Base-by-base conservation (phyloP, 108 stramenopile genomes). In the Cyclotella choctawhatcheeana region DNA sequence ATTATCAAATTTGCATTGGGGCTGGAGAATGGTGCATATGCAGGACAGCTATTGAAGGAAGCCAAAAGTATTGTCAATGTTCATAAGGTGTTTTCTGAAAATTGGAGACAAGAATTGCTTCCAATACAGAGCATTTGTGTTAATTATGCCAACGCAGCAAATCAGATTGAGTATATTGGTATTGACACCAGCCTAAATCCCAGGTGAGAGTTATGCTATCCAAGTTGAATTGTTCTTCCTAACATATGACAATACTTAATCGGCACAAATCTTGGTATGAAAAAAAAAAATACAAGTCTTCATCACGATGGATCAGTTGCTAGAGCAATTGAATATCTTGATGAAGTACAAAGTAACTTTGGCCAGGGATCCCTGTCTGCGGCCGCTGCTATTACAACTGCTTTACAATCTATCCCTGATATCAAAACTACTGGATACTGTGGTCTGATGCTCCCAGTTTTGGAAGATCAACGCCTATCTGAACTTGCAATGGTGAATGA, bases 401-500 rank as follows among this genome's bases (percentile, higher is more conserved):
- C 85, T 4, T 54, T 95, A n/a, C 91, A 95, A 68, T 80, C 71
- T 29, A 73, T 90, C 33, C 85, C 83, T 1, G 73, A 71, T 22
- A 85, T 95, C 24, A 43, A 59, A 34, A 69, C 60, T 3, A 89
- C 86, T 0, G 94, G 94, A 21, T 95, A 95, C 59, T 85, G 90
- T 66, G 92, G 94, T 2, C 50, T 95, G 14, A 95, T 95, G 94
- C 72, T 95, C 0, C 94, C 94, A 20, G 80, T 95, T 0, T 86
- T 89, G 30, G 94, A 95, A 73, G 94, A 95, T 67, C 24, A 33
- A 3, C 69, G 94, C 50, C 64, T 95, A 34, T 84, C 89, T 0
- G 86, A 91, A 67, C 61, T 93, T 10, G 81, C 73, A 2, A 64
- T 40, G 20, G 24, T 55, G 34, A n/a, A n/a, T n/a, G 4, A 44